These are phyloP conservation scores for Botrytis sinoallii DNA, from an alignment of 2,329 filamentous ascomycete genomes.

Conservation along the genomic window DNA sequence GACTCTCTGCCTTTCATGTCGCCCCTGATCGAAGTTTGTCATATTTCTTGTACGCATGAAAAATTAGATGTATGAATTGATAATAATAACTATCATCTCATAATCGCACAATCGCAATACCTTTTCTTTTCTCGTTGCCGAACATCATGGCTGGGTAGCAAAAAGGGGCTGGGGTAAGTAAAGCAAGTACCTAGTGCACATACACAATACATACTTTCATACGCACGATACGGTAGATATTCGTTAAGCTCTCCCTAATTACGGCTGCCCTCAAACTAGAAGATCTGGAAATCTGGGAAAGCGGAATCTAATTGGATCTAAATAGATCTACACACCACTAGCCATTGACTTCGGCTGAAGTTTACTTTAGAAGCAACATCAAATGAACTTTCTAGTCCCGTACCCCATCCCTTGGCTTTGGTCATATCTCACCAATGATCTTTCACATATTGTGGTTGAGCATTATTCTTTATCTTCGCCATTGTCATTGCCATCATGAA, in stretches of 20 bases:
- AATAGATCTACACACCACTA: not conserved
- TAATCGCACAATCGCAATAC: not conserved
- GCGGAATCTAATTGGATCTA: not conserved
- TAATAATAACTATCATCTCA: too few relatives aligned
- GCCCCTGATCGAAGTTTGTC: not conserved
- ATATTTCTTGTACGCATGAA: not conserved
- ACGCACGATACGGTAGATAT: not conserved
- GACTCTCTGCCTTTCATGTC: not conserved
- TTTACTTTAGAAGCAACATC: constrained; percentile 10
- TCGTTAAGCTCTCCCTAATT: not conserved
- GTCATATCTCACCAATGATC: constrained; percentile 1
- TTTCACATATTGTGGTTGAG: not conserved
- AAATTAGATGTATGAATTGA: not conserved
- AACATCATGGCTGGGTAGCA: not conserved
- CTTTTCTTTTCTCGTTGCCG: not conserved
- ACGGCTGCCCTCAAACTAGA: not conserved
- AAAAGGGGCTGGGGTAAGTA: constrained; percentile 1
- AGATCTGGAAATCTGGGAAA: not conserved
- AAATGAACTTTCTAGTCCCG: not conserved
- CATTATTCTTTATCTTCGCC: not conserved
- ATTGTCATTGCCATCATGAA: not conserved
- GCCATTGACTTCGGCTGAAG: not conserved
- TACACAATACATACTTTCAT: not conserved
- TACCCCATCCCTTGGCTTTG: constrained; percentile 9
- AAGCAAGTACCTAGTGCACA: not conserved